Conservation (phyloP, 768 basidiomycete species). For the Leucocoprinus sp. region DNA sequence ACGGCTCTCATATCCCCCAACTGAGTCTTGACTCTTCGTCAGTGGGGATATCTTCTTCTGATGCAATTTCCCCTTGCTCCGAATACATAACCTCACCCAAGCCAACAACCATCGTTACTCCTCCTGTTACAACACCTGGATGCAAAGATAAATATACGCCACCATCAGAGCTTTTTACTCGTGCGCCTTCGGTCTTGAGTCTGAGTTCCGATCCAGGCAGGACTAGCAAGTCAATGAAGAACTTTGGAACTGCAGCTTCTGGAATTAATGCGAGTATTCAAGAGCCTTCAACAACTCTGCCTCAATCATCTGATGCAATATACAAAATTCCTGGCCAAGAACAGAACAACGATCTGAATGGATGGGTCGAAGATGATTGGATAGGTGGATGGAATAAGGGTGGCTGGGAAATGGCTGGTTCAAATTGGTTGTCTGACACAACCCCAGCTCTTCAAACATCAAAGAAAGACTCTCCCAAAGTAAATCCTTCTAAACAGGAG, state of each 20-base stretch:
- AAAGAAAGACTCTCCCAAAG: neutral
- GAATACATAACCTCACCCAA: neutral
- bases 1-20: neutral
- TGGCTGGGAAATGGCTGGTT: slow-evolving; percentile 1
- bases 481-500: neutral
- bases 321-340: neutral
- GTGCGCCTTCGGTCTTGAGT: neutral
- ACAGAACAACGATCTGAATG: neutral
- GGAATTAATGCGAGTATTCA: neutral
- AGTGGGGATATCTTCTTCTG: neutral
- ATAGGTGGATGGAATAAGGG: neutral
- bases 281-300: too few species aligned
- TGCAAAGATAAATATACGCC: neutral
- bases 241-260: neutral
- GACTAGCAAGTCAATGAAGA: neutral
- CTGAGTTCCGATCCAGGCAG: neutral
- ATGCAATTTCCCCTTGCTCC: neutral
- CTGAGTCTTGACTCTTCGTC: neutral
- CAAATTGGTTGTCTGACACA: neutral
- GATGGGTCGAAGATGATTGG: neutral
- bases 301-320: too few species aligned
- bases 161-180: neutral
- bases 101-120: neutral
- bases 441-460: neutral
- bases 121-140: neutral